A percentile compares a stretch with the other conserved stretches of the same genome.
These are phyloP conservation scores for Talaromyces stipitatus DNA, from an alignment of 495 filamentous ascomycete genomes.

Conservation along the genomic window DNA sequence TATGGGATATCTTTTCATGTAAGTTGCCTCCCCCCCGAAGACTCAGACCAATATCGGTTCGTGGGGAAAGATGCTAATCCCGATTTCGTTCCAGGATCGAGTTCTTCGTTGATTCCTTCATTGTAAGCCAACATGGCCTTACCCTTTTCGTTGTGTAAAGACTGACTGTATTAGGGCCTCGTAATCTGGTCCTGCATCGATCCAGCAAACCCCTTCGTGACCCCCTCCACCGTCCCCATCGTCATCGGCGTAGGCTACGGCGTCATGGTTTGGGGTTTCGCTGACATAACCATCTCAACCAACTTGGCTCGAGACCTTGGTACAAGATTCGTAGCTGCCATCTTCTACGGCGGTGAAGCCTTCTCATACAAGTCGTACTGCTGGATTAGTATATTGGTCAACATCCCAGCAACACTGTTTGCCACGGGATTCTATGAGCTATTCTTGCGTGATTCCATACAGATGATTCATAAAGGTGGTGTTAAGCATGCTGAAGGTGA, in stretches of 20 bases:
- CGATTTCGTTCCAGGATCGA: slow-evolving; percentile 16
- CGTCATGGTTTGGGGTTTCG: slow-evolving; percentile 43
- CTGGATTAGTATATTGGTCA: slow-evolving; percentile 43
- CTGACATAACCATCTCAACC: slow-evolving; percentile 39
- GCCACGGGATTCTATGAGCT: slow-evolving; percentile 45
- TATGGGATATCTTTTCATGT: slow-evolving; percentile 43
- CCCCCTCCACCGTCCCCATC: slow-evolving; percentile 34
- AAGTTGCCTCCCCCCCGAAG: background rate
- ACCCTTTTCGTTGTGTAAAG: background rate
- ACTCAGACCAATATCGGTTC: background rate
- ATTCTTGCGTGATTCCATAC: slow-evolving; percentile 41
- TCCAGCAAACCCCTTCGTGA: slow-evolving; percentile 46
- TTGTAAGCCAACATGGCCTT: slow-evolving; percentile 14
- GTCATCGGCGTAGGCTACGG: slow-evolving; percentile 43
- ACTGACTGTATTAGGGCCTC: slow-evolving; percentile 20
- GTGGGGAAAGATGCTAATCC: background rate
- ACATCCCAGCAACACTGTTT: slow-evolving; percentile 45
- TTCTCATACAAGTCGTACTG: slow-evolving; percentile 37
- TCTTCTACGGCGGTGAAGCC: slow-evolving; percentile 43
- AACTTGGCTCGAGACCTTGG: slow-evolving; percentile 47
- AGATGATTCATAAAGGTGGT: slow-evolving; percentile 36
- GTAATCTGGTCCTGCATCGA: slow-evolving; percentile 48
- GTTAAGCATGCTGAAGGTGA: slow-evolving; percentile 42
- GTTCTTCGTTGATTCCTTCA: slow-evolving; percentile 46
- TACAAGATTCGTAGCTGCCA: slow-evolving; percentile 45